phyloP scores from a whole-genome alignment of 73 alveolate species.

The Paramecium pentaurelia region DNA sequence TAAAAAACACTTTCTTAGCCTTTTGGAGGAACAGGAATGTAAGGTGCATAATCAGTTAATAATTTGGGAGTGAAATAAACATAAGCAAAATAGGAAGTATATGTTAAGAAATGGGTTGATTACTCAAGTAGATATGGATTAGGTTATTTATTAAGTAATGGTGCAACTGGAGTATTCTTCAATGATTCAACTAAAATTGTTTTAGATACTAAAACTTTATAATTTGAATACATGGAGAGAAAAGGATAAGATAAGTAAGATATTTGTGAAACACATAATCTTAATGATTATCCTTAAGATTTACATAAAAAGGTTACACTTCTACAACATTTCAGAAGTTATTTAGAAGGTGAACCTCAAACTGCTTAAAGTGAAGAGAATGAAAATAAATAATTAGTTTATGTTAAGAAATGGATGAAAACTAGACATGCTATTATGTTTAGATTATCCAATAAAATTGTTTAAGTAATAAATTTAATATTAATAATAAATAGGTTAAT shows the following conservation, averaged over 20 bases:
- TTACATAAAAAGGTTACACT: slow-evolving; percentile 62
- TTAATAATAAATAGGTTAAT: slow-evolving; percentile 64
- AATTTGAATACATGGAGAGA: slow-evolving; percentile 56
- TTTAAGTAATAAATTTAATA: slow-evolving; percentile 63
- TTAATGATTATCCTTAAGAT: slow-evolving; percentile 58
- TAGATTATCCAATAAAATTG: slow-evolving; percentile 93
- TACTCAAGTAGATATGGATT: slow-evolving; percentile 76
- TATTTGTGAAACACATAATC: neutral
- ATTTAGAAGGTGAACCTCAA: slow-evolving; percentile 59
- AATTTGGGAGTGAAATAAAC: neutral
- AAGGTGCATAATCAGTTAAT: neutral
- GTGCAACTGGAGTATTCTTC: slow-evolving; percentile 72
- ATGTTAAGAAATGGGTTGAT: slow-evolving; percentile 80
- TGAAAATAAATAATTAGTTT: slow-evolving; percentile 55
- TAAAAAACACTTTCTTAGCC: neutral
- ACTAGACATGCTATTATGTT: slow-evolving; percentile 96
- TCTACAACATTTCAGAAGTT: slow-evolving; percentile 57
- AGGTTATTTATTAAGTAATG: slow-evolving; percentile 72
- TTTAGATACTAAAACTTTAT: slow-evolving; percentile 46
- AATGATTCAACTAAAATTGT: slow-evolving; percentile 76
- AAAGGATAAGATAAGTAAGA: slow-evolving; percentile 57
- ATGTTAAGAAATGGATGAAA: slow-evolving; percentile 96
- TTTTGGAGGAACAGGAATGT: slow-evolving; percentile 8
- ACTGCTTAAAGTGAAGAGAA: neutral
- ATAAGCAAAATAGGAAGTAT: neutral